These are phyloP conservation scores for Entomortierella chlamydospora DNA, from an alignment of 192 early-diverging fungal species.

Conservation along the genomic window DNA sequence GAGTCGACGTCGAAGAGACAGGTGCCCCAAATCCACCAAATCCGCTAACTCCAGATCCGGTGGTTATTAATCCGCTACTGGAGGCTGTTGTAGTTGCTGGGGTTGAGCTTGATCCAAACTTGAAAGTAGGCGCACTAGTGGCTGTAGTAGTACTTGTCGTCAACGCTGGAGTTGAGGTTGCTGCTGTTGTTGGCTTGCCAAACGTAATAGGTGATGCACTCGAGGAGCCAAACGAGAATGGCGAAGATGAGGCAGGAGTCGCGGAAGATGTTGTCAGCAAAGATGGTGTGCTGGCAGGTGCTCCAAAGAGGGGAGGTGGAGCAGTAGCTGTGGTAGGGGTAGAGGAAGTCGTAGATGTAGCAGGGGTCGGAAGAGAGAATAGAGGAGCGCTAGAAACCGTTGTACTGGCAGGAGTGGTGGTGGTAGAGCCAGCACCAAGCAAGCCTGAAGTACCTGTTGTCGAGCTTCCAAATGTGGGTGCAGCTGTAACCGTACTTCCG, in stretches of 20 bases:
- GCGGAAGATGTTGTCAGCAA: background rate
- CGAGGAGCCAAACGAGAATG: conserved; percentile 17
- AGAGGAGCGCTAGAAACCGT: background rate
- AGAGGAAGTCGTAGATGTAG: background rate
- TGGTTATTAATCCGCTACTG: background rate
- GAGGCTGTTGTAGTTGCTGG: background rate
- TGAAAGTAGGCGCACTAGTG: background rate
- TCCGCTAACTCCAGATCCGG: conserved; percentile 5
- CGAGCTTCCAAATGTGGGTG: background rate
- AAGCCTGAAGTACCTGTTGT: background rate
- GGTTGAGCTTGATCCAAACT: conserved; percentile 8
- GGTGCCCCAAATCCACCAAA: conserved; percentile 9
- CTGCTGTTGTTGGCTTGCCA: conserved; percentile 1
- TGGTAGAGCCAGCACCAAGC: conserved; percentile 1
- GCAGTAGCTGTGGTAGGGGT: background rate
- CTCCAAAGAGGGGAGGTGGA: conserved; percentile 5
- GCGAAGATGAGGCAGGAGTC: conserved; percentile 2
- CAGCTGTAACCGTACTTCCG: background rate
- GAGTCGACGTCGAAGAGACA: background rate
- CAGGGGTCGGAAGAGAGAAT: background rate
- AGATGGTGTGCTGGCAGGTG: background rate
- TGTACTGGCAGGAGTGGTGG: background rate
- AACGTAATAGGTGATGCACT: background rate
- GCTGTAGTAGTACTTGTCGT: background rate
- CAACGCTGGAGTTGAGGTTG: background rate